Evolutionary conservation across 2,329 filamentous ascomycete species (phyloP), one percentile per base, ranked within the genome.

Genomic region (Didymella segeticola): DNA sequence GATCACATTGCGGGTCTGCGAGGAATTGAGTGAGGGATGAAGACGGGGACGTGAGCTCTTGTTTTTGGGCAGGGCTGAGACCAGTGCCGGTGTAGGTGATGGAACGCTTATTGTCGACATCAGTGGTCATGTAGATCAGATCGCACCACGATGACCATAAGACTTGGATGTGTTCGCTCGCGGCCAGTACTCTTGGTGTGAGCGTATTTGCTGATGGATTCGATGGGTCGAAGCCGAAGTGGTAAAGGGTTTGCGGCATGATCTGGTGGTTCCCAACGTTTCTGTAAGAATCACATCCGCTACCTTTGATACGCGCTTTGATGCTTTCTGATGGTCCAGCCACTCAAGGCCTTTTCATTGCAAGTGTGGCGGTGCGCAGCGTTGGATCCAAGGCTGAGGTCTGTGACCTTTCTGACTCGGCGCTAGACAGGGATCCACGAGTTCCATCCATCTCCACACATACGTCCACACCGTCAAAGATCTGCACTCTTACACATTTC

Each of bases 61-160:
- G 4, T 7, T 31, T 26, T 47, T 69, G 65, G 0, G 36, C 5
- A 0, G 34, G 2, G 3, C 47, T 58, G 4, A 72, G 60, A 14
- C 62, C 52, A 9, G 53, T 57, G 10, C 69, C 69, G 2, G 22
- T 37, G 43, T 72, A 71, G 7, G 25, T n/a, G 7, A 64, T 33
- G 5, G 33, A 39, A 37, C 43, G 52, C 5, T 6, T n/a, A 9
- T 29, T 33, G 17, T 27, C 23, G 10, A 17, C 4, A 23, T 51
- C 25, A 27, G 14, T 12, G 12, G 52, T 30, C 1, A 51, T 52
- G 12, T 67, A 47, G 10, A 65, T 39, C 5, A 51, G 43, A 48
- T 74, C 71, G 47, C 70, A 72, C 71, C 71, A 74, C 19, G 69
- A 71, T 15, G 56, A 41, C 68, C 69, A 74, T 2, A 45, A 5